Evolutionary conservation across 768 basidiomycete genomes (phyloP).

Genomic region (Calocybe cyanea): DNA sequence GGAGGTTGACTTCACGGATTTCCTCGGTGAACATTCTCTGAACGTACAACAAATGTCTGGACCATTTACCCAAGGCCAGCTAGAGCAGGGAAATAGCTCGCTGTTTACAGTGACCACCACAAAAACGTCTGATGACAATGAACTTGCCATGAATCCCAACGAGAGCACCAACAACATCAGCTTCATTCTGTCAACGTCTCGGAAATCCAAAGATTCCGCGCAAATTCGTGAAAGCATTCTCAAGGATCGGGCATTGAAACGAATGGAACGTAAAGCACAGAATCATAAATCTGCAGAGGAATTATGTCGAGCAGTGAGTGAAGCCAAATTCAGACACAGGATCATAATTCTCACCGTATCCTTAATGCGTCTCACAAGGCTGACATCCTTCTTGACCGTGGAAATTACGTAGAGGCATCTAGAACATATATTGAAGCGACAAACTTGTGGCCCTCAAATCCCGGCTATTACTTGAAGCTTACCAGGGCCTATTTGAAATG

Average conservation of each 20-base stretch:
- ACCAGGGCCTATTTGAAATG: slow-evolving; percentile 12
- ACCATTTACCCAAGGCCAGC: too few relatives aligned
- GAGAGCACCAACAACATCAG: slow-evolving; percentile 10
- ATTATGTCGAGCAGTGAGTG: slow-evolving; percentile 12
- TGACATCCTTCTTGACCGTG: slow-evolving; percentile 26
- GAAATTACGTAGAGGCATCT: slow-evolving; percentile 29
- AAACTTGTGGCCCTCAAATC: slow-evolving; percentile 17
- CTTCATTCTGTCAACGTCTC: slow-evolving; percentile 10
- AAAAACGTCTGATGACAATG: too few relatives aligned
- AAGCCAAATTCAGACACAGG: not conserved
- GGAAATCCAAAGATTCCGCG: slow-evolving; percentile 7
- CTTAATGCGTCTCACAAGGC: slow-evolving; percentile 22
- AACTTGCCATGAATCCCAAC: not conserved
- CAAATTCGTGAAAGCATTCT: slow-evolving; percentile 12
- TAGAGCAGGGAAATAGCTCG: too few relatives aligned
- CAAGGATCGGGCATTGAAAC: slow-evolving; percentile 13
- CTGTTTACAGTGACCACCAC: too few relatives aligned
- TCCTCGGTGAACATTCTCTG: too few relatives aligned
- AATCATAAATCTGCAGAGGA: slow-evolving; percentile 18
- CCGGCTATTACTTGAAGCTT: slow-evolving; percentile 17
- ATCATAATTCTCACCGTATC: not conserved
- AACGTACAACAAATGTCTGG: too few relatives aligned
- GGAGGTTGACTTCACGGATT: too few relatives aligned
- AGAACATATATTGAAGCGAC: slow-evolving; percentile 31
- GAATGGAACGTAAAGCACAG: slow-evolving; percentile 11